A percentile compares a stretch with the other conserved stretches of the same genome.
phyloP scores from a whole-genome alignment of 345 rosid genomes.

The Salix dunnii region DNA sequence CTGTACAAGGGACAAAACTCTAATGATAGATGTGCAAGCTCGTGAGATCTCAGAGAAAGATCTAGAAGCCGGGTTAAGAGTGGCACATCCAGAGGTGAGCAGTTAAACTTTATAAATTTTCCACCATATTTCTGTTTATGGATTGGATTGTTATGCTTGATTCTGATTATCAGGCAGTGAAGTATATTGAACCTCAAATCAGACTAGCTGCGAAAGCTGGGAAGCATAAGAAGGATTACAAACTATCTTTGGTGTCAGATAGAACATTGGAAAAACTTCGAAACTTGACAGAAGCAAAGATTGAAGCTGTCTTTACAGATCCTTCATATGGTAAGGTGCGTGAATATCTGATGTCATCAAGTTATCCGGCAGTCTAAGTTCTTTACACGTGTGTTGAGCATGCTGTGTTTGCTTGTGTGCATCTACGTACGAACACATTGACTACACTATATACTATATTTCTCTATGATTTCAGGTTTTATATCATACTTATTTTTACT shows the following conservation, averaged over 20 bases:
- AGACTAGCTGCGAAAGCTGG: conserved; percentile 88
- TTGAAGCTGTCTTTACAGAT: conserved; percentile 76
- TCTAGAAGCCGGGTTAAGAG: conserved; percentile 78
- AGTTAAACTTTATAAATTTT: conserved; percentile 3
- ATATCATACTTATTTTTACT: conserved; percentile 4
- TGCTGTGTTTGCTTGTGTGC: neutral
- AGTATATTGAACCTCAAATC: conserved; percentile 82
- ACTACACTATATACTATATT: conserved; percentile 1
- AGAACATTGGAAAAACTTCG: conserved; percentile 62
- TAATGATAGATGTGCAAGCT: conserved; percentile 97
- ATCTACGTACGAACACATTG: neutral
- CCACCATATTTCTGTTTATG: neutral
- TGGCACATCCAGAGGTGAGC: conserved; percentile 91
- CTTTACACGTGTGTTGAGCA: neutral
- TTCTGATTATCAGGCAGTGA: conserved; percentile 65
- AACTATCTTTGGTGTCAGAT: conserved; percentile 71
- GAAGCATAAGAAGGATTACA: conserved; percentile 86
- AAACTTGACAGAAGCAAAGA: conserved; percentile 57
- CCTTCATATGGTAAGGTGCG: conserved; percentile 88
- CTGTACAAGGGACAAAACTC: conserved; percentile 85
- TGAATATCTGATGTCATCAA: conserved; percentile 2
- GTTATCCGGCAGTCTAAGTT: neutral
- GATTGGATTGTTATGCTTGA: conserved; percentile 11
- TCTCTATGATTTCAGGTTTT: neutral
- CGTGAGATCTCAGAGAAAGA: conserved; percentile 83